These are phyloP conservation scores for Carallia pectinifolia DNA, from an alignment of 345 rosid species.

Conservation along the genomic window DNA sequence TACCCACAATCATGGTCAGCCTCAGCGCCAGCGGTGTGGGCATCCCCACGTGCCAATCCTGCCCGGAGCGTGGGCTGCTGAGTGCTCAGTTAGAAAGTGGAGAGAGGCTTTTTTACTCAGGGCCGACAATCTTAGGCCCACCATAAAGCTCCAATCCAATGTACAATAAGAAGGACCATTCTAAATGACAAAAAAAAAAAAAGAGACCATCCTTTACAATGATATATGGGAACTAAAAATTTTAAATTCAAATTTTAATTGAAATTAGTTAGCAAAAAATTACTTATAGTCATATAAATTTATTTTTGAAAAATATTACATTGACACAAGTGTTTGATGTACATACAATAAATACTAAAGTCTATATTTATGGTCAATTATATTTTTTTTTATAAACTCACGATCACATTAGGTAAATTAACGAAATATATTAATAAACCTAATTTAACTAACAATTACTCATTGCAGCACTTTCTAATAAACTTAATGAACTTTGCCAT, in stretches of 20 bases:
- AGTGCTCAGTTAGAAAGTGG: slow-evolving; percentile 32
- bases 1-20: slow-evolving; percentile 21
- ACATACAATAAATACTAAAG: no score
- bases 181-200: background rate
- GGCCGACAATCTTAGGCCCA: slow-evolving; percentile 42
- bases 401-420: no score
- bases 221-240: no score
- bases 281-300: no score
- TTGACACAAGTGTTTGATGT: no score
- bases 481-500: slow-evolving; percentile 52
- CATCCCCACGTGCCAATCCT: slow-evolving; percentile 47
- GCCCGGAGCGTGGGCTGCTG: slow-evolving; percentile 31
- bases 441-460: slow-evolving; percentile 2
- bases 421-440: background rate
- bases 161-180: background rate
- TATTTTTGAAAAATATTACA: no score
- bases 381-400: no score
- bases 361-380: no score
- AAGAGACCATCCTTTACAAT: no score
- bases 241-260: no score
- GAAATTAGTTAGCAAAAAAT: no score
- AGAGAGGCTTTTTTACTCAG: slow-evolving; percentile 8
- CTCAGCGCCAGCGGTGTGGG: slow-evolving; percentile 18
- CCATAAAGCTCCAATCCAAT: slow-evolving; percentile 33
- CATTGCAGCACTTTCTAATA: background rate